A percentile compares a stretch with the other conserved stretches of the same genome.
Conservation (phyloP, 371 early-diverging fungal genomes). For the Ordospora colligata region DNA sequence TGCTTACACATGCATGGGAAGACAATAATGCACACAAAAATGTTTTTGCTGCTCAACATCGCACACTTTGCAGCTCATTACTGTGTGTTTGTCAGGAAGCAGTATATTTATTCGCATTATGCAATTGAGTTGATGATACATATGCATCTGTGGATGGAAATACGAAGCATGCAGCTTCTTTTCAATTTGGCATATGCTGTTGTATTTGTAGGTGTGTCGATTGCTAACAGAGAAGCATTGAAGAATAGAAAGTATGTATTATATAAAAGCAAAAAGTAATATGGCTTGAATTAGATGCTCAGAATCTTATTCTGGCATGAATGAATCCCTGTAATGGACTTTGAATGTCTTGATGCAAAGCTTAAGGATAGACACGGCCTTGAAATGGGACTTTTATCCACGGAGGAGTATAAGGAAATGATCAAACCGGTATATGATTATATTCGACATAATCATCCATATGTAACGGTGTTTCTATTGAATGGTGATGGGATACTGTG, state of each 20-base stretch:
- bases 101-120: slow-evolving; percentile 26
- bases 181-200: slow-evolving; percentile 12
- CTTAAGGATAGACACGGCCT: not conserved
- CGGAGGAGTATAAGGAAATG: slow-evolving; percentile 5
- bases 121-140: slow-evolving; percentile 25
- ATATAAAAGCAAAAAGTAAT: not conserved
- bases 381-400: not conserved
- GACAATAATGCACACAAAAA: not conserved
- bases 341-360: not conserved
- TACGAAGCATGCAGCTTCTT: slow-evolving; percentile 5
- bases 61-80: slow-evolving; percentile 17
- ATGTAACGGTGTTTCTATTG: not conserved
- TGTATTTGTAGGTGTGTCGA: slow-evolving; percentile 18
- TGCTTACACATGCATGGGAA: not conserved
- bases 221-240: not conserved
- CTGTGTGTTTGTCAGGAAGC: slow-evolving; percentile 1
- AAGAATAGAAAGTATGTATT: not conserved
- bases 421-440: slow-evolving; percentile 11
- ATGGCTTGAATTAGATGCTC: not conserved
- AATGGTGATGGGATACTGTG: slow-evolving; percentile 12
- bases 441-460: not conserved
- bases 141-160: not conserved
- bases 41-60: slow-evolving; percentile 18
- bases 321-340: not conserved
- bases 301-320: not conserved